Percentiles rank a stretch among this genome's conserved stretches.
Conservation (phyloP, 345 rosid genomes). For the Excoecaria cochinchinensis region DNA sequence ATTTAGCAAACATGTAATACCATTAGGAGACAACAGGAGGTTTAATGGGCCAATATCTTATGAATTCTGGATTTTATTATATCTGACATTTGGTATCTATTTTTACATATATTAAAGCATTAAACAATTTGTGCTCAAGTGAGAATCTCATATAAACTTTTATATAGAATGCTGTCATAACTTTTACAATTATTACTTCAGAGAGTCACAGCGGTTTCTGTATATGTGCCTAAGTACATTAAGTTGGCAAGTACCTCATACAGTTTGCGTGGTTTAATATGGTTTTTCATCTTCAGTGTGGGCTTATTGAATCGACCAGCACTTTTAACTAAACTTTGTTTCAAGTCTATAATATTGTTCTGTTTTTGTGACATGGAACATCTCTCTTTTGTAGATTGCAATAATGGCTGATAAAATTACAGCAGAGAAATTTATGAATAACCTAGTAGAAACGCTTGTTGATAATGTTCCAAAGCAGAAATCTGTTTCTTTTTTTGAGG, state of each 20-base stretch:
- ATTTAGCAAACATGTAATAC: not conserved
- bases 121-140: not conserved
- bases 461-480: constrained; percentile 65
- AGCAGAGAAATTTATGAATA: constrained; percentile 51
- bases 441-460: constrained; percentile 58
- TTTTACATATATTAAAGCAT: not conserved
- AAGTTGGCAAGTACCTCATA: not conserved
- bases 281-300: not conserved
- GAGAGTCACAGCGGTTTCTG: not conserved
- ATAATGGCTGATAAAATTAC: constrained; percentile 75
- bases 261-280: not conserved
- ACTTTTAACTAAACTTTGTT: not conserved
- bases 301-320: not conserved
- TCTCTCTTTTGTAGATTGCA: constrained; percentile 25
- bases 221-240: not conserved
- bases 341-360: not conserved
- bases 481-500: constrained; percentile 59
- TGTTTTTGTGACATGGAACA: not conserved
- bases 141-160: not conserved
- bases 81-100: not conserved
- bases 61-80: not conserved
- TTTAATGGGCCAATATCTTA: not conserved
- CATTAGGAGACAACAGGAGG: not conserved
- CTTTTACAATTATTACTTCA: not conserved
- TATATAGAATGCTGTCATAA: not conserved